Conservation (phyloP, 176 grass and related monocot genomes). For the Typha latifolia region DNA sequence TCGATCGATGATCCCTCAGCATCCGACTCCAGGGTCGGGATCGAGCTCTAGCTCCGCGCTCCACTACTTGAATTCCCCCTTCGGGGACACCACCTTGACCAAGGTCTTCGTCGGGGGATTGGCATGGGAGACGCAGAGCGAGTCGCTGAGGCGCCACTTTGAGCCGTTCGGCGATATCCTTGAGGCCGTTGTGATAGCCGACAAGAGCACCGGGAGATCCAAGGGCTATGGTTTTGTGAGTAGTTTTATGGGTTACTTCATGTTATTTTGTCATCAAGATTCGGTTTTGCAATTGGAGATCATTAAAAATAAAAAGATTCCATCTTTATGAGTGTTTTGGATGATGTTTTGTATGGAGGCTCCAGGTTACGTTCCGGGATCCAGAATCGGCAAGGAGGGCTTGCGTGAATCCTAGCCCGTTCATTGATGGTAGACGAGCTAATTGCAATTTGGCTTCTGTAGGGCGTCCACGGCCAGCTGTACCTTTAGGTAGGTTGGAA, state of each 20-base stretch:
- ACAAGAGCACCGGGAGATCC: conserved; percentile 52
- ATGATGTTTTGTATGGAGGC: not conserved
- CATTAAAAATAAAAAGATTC: not conserved
- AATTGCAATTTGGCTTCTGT: conserved; percentile 72
- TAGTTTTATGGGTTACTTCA: not conserved
- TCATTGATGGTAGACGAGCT: conserved; percentile 54
- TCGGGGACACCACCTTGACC: conserved; percentile 57
- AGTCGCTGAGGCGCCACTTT: conserved; percentile 49
- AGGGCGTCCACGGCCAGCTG: conserved; percentile 45
- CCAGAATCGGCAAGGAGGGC: conserved; percentile 52
- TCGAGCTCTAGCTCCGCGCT: conserved; percentile 24
- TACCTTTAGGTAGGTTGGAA: conserved; percentile 36
- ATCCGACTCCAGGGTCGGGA: conserved; percentile 14
- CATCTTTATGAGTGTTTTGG: not conserved
- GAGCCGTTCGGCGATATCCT: conserved; percentile 45
- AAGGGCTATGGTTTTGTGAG: conserved; percentile 74
- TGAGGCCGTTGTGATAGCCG: conserved; percentile 69
- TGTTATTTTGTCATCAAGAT: not conserved
- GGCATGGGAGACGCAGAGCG: conserved; percentile 63
- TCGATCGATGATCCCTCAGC: no score
- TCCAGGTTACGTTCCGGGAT: conserved; percentile 62
- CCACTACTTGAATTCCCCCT: conserved; percentile 58
- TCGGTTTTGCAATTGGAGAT: not conserved
- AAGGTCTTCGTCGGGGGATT: conserved; percentile 67
- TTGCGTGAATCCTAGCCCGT: conserved; percentile 47